Conservation (phyloP, 2,329 filamentous ascomycete species). For the Shiraia sp. region DNA sequence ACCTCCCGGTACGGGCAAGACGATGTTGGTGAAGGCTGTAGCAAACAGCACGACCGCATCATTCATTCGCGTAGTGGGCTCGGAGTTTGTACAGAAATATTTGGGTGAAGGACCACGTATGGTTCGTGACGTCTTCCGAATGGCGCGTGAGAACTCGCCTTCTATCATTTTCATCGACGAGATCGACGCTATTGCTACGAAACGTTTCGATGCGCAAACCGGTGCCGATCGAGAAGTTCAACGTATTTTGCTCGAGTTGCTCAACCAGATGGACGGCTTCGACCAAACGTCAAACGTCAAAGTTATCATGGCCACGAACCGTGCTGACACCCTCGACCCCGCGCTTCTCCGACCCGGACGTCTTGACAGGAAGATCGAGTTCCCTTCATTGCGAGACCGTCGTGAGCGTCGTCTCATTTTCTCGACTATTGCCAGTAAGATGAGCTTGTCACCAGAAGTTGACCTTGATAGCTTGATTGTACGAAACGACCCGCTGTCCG, state of each 20-base stretch:
- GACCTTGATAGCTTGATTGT: slow-evolving; percentile 96
- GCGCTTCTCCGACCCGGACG: slow-evolving; percentile 92
- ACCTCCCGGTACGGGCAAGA: slow-evolving; percentile 94
- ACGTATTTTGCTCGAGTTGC: slow-evolving; percentile 93
- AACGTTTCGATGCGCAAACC: slow-evolving; percentile 98
- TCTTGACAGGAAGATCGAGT: slow-evolving; percentile 98
- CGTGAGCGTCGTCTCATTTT: slow-evolving; percentile 96
- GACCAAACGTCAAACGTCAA: slow-evolving; percentile 99
- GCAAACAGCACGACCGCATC: slow-evolving; percentile 97
- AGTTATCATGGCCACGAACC: slow-evolving; percentile 99
- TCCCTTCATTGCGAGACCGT: slow-evolving; percentile 90
- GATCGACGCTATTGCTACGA: slow-evolving; percentile 97
- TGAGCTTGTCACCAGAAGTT: slow-evolving; percentile 95
- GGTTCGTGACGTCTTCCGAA: slow-evolving; percentile 98
- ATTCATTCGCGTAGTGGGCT: slow-evolving; percentile 97
- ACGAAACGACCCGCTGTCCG: slow-evolving; percentile 91
- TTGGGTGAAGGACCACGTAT: slow-evolving; percentile 96
- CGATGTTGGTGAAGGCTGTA: slow-evolving; percentile 96
- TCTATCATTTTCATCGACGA: slow-evolving; percentile 99
- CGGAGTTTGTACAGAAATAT: slow-evolving; percentile 99
- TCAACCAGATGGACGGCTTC: slow-evolving; percentile 99
- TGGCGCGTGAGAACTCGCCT: slow-evolving; percentile 97
- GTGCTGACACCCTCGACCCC: slow-evolving; percentile 94
- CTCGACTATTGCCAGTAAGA: slow-evolving; percentile 93
- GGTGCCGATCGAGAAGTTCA: slow-evolving; percentile 98